These are phyloP conservation scores for Trichoderma pleuroti DNA, from an alignment of 2,329 filamentous ascomycete genomes.

Conservation along the genomic window DNA sequence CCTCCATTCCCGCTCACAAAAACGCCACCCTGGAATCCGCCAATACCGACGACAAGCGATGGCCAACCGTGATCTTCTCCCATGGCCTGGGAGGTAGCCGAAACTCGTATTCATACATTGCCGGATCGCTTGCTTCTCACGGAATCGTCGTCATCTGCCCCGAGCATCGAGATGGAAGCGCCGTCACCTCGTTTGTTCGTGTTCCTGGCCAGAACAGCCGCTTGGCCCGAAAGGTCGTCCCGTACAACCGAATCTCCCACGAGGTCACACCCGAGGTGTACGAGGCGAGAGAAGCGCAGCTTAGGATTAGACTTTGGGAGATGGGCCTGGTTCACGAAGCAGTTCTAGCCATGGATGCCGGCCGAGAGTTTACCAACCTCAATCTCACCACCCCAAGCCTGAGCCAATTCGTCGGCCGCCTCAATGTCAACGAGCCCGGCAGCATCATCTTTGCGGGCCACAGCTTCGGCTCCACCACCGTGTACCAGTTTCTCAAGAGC, in stretches of 20 bases:
- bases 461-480: conserved; percentile 73
- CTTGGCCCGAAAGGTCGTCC: conserved; percentile 34
- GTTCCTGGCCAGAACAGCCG: conserved; percentile 48
- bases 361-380: conserved; percentile 48
- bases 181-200: conserved; percentile 70
- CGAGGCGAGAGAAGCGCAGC: conserved; percentile 63
- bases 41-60: conserved; percentile 50
- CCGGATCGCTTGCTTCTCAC: conserved; percentile 73
- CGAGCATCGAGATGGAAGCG: conserved; percentile 79
- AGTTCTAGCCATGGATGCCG: conserved; percentile 61
- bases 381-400: conserved; percentile 51
- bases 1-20: conserved; percentile 67
- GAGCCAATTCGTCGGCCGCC: conserved; percentile 53
- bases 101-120: conserved; percentile 82
- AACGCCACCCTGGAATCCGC: conserved; percentile 62
- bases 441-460: conserved; percentile 74
- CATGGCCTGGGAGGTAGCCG: conserved; percentile 78
- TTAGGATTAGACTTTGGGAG: conserved; percentile 76
- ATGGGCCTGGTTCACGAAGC: conserved; percentile 67
- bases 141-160: conserved; percentile 77
- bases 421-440: conserved; percentile 69
- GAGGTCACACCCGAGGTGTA: conserved; percentile 63
- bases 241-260: conserved; percentile 58
- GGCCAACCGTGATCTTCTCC: conserved; percentile 82
- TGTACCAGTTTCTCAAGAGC: conserved; percentile 74